Conservation (phyloP, 2,329 filamentous ascomycete genomes). For the Metarhizium anisopliae region DNA sequence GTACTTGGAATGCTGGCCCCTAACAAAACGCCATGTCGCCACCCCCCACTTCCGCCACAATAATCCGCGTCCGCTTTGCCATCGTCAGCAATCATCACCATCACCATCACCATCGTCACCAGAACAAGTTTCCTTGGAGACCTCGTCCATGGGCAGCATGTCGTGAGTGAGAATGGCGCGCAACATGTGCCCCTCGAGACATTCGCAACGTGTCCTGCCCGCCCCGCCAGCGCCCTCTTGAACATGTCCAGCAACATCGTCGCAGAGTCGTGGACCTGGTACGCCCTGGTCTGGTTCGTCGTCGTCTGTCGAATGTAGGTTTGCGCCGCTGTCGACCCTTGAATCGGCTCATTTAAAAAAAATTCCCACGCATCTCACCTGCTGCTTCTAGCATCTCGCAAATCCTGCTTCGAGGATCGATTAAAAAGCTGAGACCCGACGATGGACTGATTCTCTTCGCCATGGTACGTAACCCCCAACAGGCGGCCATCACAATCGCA, state of each 20-base stretch:
- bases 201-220: not conserved
- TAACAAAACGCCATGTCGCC: too few relatives aligned
- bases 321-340: not conserved
- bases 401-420: conserved; percentile 30
- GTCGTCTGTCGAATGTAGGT: conserved; percentile 30
- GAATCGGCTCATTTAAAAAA: not conserved
- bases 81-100: too few relatives aligned
- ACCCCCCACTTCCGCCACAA: too few relatives aligned
- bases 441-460: conserved; percentile 47
- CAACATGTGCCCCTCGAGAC: not conserved
- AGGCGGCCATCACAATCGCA: not conserved
- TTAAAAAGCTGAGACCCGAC: conserved; percentile 41
- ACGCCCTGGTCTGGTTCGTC: conserved; percentile 28
- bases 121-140: too few relatives aligned
- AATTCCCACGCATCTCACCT: too few relatives aligned
- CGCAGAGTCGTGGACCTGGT: conserved; percentile 36
- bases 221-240: not conserved
- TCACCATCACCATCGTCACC: too few relatives aligned
- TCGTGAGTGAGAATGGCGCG: not conserved
- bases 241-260: conserved; percentile 19
- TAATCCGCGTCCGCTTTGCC: too few relatives aligned
- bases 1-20: too few relatives aligned
- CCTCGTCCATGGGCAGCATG: not conserved
- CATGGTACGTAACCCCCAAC: conserved; percentile 27
- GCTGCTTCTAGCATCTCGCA: conserved; percentile 23